A percentile compares a stretch with the other conserved stretches of the same genome.
Conservation (phyloP, 495 filamentous ascomycete genomes). For the Pyrenula aspistea region DNA sequence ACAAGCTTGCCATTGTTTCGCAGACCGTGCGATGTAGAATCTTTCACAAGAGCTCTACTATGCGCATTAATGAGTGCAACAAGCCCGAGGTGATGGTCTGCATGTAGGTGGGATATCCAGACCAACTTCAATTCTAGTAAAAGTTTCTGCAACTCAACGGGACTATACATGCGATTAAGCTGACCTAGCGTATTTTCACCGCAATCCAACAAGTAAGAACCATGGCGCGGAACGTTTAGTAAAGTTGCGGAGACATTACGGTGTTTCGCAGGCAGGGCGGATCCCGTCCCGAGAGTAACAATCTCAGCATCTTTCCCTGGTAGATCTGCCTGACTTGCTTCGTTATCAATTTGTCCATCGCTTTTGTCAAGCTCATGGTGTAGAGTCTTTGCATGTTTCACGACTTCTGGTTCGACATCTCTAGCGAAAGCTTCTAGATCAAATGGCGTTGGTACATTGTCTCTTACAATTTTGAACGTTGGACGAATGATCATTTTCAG, state of each 20-base stretch:
- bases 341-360: neutral
- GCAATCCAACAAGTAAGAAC: constrained; percentile 78
- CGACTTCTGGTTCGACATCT: constrained; percentile 32
- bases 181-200: constrained; percentile 94
- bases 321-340: neutral
- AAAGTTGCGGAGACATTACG: constrained; percentile 90
- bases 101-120: constrained; percentile 92
- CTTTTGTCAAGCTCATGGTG: constrained; percentile 15
- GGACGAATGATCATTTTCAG: constrained; percentile 56
- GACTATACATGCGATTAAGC: constrained; percentile 58
- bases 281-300: constrained; percentile 81
- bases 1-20: neutral
- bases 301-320: constrained; percentile 56
- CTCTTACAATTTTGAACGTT: constrained; percentile 36
- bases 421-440: constrained; percentile 29
- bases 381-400: constrained; percentile 19
- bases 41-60: neutral
- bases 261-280: constrained; percentile 77
- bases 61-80: constrained; percentile 51
- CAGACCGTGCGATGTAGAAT: neutral
- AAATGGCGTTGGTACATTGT: constrained; percentile 36
- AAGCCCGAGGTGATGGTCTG: constrained; percentile 89
- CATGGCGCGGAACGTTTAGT: constrained; percentile 67
- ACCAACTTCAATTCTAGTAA: constrained; percentile 70
- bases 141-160: constrained; percentile 50